Conservation (phyloP, 208 protist genomes). For the Angomonas ambiguus region DNA sequence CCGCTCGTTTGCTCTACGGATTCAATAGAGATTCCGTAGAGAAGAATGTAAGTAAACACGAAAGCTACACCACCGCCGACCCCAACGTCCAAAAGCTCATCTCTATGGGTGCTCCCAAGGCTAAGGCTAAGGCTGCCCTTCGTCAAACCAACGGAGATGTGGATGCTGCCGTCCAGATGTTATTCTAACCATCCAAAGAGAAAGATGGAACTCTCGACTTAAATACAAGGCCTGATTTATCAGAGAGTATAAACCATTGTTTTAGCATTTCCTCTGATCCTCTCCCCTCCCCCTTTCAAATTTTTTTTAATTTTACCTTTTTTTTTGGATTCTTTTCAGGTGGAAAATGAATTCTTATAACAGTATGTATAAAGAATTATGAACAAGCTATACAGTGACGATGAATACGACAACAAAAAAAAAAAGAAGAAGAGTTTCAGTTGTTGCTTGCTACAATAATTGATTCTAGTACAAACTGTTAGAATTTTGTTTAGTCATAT, state of each 20-base stretch:
- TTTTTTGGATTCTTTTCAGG: conserved; percentile 8
- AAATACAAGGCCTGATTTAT: neutral
- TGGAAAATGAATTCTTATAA: neutral
- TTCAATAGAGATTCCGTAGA: conserved; percentile 33
- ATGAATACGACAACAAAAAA: neutral
- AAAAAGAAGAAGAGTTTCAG: neutral
- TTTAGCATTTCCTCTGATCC: conserved; percentile 17
- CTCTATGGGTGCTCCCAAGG: conserved; percentile 57
- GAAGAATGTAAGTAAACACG: conserved; percentile 47
- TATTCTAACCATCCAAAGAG: conserved; percentile 28
- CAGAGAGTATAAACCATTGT: conserved; percentile 8
- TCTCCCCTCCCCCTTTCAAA: conserved; percentile 11
- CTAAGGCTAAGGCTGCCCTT: conserved; percentile 65
- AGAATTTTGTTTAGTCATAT: conserved; percentile 4
- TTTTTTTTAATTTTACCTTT: conserved; percentile 21
- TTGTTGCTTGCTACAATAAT: neutral
- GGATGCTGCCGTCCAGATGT: conserved; percentile 43
- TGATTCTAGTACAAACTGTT: neutral
- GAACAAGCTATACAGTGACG: conserved; percentile 3
- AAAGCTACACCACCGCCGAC: conserved; percentile 59
- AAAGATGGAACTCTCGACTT: neutral
- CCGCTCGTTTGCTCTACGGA: conserved; percentile 53
- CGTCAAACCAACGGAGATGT: conserved; percentile 53
- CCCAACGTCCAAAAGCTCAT: conserved; percentile 70
- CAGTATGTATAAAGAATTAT: neutral